A percentile compares a stretch with the other conserved stretches of the same genome.
phyloP scores from a whole-genome alignment of 75 land plant species.

The Sequoiadendron giganteum region DNA sequence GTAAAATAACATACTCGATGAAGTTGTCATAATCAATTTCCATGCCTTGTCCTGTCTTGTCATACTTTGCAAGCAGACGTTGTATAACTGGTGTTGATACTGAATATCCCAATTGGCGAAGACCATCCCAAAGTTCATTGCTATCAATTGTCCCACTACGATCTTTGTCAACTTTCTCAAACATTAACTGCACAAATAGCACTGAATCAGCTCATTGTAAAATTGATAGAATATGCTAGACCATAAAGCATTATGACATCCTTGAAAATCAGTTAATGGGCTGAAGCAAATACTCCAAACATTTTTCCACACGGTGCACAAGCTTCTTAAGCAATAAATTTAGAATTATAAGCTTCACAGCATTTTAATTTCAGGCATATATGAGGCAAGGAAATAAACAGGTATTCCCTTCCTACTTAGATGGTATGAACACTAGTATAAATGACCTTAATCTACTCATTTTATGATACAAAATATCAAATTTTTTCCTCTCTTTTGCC shows the following conservation, averaged over 20 bases:
- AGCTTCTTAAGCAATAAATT: neutral
- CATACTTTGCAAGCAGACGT: too few species aligned
- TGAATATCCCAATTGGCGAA: too few species aligned
- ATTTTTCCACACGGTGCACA: neutral
- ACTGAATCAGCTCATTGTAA: neutral
- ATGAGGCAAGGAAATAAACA: neutral
- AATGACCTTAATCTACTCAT: too few species aligned
- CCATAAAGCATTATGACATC: too few species aligned
- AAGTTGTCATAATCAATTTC: too few species aligned
- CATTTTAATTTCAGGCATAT: neutral
- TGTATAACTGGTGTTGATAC: too few species aligned
- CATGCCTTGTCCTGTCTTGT: too few species aligned
- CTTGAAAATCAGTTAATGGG: neutral
- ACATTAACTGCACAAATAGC: slow-evolving; percentile 45
- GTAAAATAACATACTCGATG: too few species aligned
- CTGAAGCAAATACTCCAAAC: neutral
- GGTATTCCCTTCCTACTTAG: too few species aligned
- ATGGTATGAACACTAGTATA: too few species aligned
- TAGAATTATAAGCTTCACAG: neutral
- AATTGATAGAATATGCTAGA: neutral
- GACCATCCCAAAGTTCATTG: slow-evolving; percentile 3
- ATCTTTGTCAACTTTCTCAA: slow-evolving; percentile 84
- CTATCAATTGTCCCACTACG: slow-evolving; percentile 83
- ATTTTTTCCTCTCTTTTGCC: too few species aligned
- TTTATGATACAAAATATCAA: too few species aligned